Base-by-base conservation (phyloP, 768 basidiomycete genomes). In the Boletus insuetus region DNA sequence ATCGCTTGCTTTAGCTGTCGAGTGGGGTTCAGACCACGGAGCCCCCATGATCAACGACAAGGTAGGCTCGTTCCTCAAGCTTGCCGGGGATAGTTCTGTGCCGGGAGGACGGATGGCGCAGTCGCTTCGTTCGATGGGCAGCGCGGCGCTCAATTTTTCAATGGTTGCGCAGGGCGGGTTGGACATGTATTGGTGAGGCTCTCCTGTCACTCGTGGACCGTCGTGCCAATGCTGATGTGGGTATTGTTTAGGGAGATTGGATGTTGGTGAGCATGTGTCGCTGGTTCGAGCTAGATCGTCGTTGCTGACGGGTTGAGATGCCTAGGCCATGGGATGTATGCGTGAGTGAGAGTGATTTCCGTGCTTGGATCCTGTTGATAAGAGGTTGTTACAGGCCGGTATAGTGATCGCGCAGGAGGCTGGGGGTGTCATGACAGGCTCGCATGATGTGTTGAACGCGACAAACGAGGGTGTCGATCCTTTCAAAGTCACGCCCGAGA, bases 341-440 rank as follows among this genome's bases (percentile, higher is more conserved):
- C 62, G 84, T 82, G 61, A 68, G 80, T 74, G 40, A 17, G 29
- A 9, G 3, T 34, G 22, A 6, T 26, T 40, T 13, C 32, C 3
- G 29, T 12, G 31, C 19, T 29, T 9, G 37, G 38, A 24, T 39
- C 4, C 4, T 49, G 3, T 53, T 59, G 44, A 51, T 17, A 10
- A 14, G 45, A 29, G 2, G 16, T 20, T n/a, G 13, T 35, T n/a
- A 11, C 63, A 84, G 77, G 94, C 96, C 3, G 96, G 94, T 0
- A 85, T 91, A 13, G 86, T 96, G 61, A 95, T 98, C 56, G 88
- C 91, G 0, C 82, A 91, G 57, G 96, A 96, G 69, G 90, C 95
- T 0, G 96, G 96, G 6, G 83, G 87, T 14, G 74, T 86, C 12
- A 83, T 91, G 31, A 86, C 88, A 17, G 93, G 91, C 34, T 85